Evolutionary conservation across 768 basidiomycete genomes (phyloP), one percentile per base, ranked within the genome.

Genomic region (Russula virescens): DNA sequence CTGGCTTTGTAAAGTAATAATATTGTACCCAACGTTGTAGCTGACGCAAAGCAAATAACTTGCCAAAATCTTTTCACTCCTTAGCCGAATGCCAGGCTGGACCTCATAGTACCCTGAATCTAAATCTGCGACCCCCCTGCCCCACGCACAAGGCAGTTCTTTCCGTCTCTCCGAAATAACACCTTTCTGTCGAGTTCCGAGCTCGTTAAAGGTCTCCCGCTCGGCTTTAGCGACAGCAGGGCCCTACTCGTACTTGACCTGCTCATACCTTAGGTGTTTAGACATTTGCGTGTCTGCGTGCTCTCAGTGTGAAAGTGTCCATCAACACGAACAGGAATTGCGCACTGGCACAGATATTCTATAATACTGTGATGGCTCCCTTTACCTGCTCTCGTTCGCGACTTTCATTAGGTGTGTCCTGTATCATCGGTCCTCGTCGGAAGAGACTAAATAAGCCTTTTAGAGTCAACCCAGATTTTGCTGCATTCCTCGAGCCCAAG

Each of bases 401-500:
- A 85, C 83, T 0, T 82, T 84, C 18, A 78, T 84, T 71, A 77
- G 79, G 18, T 84, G 80, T 35, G 62, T 34, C 8, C 25, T 26
- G 23, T 19, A 26, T 25, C 11, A 6, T 21, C 25, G n/a, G 8
- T 25, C 19, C 28, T 28, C 2, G 21, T 21, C 42, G 21, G 48
- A 19, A 16, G 6, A 34, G 19, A 35, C 21, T 56, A 35, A 58
- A 58, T 11, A 5, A 21, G 26, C 7, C 19, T 31, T 2, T n/a
- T 49, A 64, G 63, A 10, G 21, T 60, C 67, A 78, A 80, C 48
- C 66, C 70, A 4, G 68, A 73, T 3, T 75, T 88, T 18, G 81
- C 81, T 0, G 61, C 66, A 13, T 84, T 86, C 70, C 75, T 88
- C 61, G 80, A 78, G 58, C 71, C 73, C 0, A 85, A 86, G 71